Conservation (phyloP, 495 filamentous ascomycete genomes). For the Elaphomyces granulatus region DNA sequence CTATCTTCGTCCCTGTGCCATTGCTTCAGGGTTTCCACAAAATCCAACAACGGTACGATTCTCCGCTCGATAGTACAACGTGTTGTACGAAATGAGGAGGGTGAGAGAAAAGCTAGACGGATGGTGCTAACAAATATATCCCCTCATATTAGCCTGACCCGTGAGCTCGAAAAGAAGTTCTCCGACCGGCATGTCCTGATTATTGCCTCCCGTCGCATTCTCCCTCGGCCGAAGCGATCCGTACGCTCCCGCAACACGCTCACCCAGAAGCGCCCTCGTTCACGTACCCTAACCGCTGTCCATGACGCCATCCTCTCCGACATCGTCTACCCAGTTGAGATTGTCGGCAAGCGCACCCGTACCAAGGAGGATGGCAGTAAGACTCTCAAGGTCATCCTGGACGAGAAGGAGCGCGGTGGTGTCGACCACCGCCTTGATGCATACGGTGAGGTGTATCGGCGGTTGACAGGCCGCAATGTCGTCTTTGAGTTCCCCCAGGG, state of each 20-base stretch:
- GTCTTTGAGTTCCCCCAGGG: constrained; percentile 94
- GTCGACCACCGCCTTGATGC: constrained; percentile 98
- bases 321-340: constrained; percentile 98
- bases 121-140: constrained; percentile 13
- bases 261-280: constrained; percentile 96
- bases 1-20: constrained; percentile 99
- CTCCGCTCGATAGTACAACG: too few relatives aligned
- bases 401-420: constrained; percentile 98
- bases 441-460: constrained; percentile 96
- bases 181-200: constrained; percentile 99
- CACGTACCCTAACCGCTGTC: constrained; percentile 90
- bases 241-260: constrained; percentile 82
- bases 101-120: too few relatives aligned
- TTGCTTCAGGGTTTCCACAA: constrained; percentile 91
- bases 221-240: constrained; percentile 92
- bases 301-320: constrained; percentile 93
- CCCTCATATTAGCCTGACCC: constrained; percentile 58
- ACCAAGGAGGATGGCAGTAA: constrained; percentile 97
- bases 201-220: constrained; percentile 95
- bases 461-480: constrained; percentile 84
- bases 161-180: constrained; percentile 99
- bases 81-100: too few relatives aligned
- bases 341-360: constrained; percentile 92
- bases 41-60: constrained; percentile 93
- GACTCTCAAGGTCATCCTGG: constrained; percentile 92